Percentiles rank a stretch among this genome's conserved stretches.
Evolutionary conservation across 148 eudicot species (phyloP).

Genomic region (Rhododendron griersonianum): DNA sequence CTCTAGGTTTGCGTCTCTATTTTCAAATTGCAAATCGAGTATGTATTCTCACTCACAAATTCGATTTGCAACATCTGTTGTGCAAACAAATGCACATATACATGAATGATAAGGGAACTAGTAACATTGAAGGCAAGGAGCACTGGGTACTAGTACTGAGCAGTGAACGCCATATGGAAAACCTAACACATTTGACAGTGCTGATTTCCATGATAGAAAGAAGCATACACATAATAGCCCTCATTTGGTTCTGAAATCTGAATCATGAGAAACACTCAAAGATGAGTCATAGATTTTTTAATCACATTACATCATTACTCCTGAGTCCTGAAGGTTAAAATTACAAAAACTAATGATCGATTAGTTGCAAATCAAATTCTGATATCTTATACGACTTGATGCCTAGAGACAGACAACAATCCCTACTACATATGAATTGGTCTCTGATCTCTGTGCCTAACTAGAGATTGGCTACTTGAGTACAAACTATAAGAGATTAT

Average conservation of each 20-base stretch:
- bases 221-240: background rate
- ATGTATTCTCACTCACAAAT: background rate
- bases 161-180: background rate
- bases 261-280: background rate
- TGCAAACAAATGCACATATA: background rate
- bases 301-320: background rate
- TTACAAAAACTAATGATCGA: background rate
- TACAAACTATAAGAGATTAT: background rate
- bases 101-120: background rate
- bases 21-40: background rate
- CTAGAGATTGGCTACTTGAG: background rate
- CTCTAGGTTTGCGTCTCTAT: background rate
- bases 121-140: slow-evolving; percentile 2
- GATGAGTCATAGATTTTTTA: background rate
- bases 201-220: too few species aligned
- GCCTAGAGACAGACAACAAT: background rate
- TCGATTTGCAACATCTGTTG: background rate
- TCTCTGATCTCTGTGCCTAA: background rate
- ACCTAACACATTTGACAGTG: background rate
- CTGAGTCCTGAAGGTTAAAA: background rate
- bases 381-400: background rate
- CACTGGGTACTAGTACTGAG: background rate
- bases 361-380: background rate
- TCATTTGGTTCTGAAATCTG: background rate
- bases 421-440: background rate